Percentiles rank a stretch among this genome's conserved stretches.
Conservation (phyloP, 257 asterid species). For the Scutellaria barbata region DNA sequence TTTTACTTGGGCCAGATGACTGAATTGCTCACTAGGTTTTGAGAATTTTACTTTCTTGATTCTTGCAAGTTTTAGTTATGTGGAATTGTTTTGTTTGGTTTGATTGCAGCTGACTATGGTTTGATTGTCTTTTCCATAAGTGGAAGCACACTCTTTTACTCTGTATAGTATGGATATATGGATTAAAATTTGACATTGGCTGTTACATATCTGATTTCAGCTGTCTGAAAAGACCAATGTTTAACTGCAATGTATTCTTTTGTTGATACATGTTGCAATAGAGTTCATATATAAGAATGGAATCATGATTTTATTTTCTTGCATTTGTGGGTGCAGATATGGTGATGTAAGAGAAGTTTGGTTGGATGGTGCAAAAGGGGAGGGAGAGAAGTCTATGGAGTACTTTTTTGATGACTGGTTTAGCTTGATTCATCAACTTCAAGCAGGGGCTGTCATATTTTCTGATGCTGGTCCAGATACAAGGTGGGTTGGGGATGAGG, state of each 20-base stretch:
- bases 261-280: neutral
- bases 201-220: slow-evolving; percentile 13
- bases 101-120: slow-evolving; percentile 11
- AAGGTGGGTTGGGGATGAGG: slow-evolving; percentile 95
- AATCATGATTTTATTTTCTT: neutral
- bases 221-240: neutral
- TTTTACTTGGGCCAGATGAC: slow-evolving; percentile 92
- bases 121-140: neutral
- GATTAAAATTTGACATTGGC: neutral
- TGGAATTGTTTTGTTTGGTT: slow-evolving; percentile 14
- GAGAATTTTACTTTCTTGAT: neutral
- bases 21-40: slow-evolving; percentile 84
- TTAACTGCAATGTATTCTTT: neutral
- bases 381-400: slow-evolving; percentile 91
- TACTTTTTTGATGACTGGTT: slow-evolving; percentile 91
- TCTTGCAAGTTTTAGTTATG: slow-evolving; percentile 12
- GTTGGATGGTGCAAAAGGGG: slow-evolving; percentile 93
- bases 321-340: slow-evolving; percentile 55
- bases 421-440: slow-evolving; percentile 82
- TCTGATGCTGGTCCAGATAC: slow-evolving; percentile 92
- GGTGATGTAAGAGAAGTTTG: slow-evolving; percentile 76
- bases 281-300: slow-evolving; percentile 10
- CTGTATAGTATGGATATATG: neutral
- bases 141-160: neutral
- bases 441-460: slow-evolving; percentile 77